Evolutionary conservation across 345 rosid species (phyloP).

Genomic region (Eucalyptus curtisii): DNA sequence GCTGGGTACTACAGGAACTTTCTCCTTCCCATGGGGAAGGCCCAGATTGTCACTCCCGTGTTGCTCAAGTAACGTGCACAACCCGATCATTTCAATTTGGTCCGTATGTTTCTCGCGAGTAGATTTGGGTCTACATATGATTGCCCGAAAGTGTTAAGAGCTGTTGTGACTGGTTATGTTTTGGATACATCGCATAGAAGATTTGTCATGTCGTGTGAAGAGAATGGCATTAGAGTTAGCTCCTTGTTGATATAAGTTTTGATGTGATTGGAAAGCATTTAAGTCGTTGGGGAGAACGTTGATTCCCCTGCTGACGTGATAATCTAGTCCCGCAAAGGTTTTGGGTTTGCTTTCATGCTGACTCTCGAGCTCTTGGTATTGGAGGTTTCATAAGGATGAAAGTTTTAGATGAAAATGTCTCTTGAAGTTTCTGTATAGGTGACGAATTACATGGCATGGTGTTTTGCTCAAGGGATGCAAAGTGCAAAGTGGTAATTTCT

Average conservation of each 20-base stretch:
- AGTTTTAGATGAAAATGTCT: background rate
- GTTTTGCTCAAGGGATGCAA: background rate
- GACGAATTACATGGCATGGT: background rate
- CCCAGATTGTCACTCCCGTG: conserved; percentile 70
- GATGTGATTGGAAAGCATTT: background rate
- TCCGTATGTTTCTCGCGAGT: background rate
- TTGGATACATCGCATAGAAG: background rate
- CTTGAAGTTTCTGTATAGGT: background rate
- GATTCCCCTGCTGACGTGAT: background rate
- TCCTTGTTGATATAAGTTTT: background rate
- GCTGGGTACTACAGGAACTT: conserved; percentile 88
- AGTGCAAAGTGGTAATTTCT: background rate
- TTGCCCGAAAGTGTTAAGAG: background rate
- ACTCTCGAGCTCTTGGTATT: background rate
- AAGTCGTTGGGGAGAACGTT: background rate
- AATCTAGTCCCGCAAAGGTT: background rate
- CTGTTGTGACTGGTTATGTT: background rate
- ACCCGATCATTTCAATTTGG: background rate
- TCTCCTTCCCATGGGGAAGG: conserved; percentile 74
- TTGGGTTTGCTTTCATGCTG: background rate
- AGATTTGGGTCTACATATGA: background rate
- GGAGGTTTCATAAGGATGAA: background rate
- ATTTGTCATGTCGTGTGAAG: background rate
- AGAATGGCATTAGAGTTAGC: background rate
- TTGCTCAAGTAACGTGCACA: conserved; percentile 53